phyloP scores from a whole-genome alignment of 768 basidiomycete species.

The Holtermanniella nyarrowii region DNA sequence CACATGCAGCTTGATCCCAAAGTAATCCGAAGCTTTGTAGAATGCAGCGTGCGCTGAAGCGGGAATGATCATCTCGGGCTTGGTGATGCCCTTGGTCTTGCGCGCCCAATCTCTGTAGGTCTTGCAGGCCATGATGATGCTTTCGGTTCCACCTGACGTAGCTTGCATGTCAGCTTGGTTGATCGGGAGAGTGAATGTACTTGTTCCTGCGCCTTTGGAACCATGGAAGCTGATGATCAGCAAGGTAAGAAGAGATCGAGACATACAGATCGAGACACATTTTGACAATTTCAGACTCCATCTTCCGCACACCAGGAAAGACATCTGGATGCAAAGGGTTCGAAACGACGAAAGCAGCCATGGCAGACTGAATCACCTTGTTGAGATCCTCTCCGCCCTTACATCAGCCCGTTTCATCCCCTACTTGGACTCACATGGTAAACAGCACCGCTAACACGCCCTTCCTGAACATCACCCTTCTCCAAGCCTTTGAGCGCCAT shows the following conservation, averaged over 20 bases:
- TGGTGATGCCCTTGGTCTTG: constrained; percentile 70
- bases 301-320: constrained; percentile 78
- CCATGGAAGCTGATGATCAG: constrained; percentile 53
- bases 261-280: constrained; percentile 64
- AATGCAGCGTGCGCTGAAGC: constrained; percentile 86
- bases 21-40: constrained; percentile 80
- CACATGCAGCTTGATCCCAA: constrained; percentile 77
- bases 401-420: constrained; percentile 1
- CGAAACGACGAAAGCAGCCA: constrained; percentile 68
- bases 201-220: constrained; percentile 75
- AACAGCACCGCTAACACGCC: constrained; percentile 36
- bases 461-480: constrained; percentile 29
- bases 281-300: constrained; percentile 90
- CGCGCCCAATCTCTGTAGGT: constrained; percentile 88
- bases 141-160: constrained; percentile 92
- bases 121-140: constrained; percentile 90
- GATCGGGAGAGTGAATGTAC: constrained; percentile 13
- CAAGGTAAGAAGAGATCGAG: constrained; percentile 13
- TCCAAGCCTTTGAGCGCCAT: constrained; percentile 29
- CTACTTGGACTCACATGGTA: constrained; percentile 33
- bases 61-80: constrained; percentile 89
- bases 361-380: constrained; percentile 67
- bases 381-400: constrained; percentile 68
- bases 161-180: constrained; percentile 34
- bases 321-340: constrained; percentile 89